Base-by-base conservation (phyloP, 2,329 filamentous ascomycete species). In the Xylariaceae sp. region DNA sequence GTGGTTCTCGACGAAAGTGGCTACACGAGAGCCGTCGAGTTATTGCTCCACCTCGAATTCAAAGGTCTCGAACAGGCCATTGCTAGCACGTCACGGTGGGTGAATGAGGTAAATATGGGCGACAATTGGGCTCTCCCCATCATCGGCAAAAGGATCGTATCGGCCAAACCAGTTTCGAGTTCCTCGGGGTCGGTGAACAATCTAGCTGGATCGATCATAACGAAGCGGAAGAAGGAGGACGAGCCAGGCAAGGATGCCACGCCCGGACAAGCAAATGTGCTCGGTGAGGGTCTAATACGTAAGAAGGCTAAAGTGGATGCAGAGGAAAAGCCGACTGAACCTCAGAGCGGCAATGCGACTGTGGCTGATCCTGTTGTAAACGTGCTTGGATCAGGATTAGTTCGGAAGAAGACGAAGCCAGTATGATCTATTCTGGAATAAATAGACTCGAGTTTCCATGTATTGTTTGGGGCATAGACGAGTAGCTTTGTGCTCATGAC, bases 41-140 rank as follows among this genome's bases (percentile, higher is more conserved):
- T 89, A 7, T 74, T 94, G 0, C 76, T 91, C 4, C 82, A 86
- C 55, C 79, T 91, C 0, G 87, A 91, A 68, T 94, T 94, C 69
- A 77, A 82, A 1, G 86, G 79, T 6, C 70, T 84, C 3, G 79
- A 81, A 8, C 80, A 86, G 47, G 84, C 86, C 0, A 74, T 73
- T 1, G 75, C 76, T 34, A 89, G 87, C 64, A 89, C 88, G 2
- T 73, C 71, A 50, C 81, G 86, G 51, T 94, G 88, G 88, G 76
- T 84, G 43, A 77, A 77, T 11, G 87, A 92, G 64, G 82, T 86
- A 1, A 80, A 79, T 12, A 73, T 76, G 54, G 77, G 78, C 0
- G 69, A 73, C 1, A 63, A 68, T 26, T 86, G 81, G 82, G 79
- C 80, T 0, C 65, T 76, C 6, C 69, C 72, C 0, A 71, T 86